Percentiles rank a stretch among this genome's conserved stretches.
phyloP scores from a whole-genome alignment of 768 basidiomycete species.

The Rhodotorula paludigena region DNA sequence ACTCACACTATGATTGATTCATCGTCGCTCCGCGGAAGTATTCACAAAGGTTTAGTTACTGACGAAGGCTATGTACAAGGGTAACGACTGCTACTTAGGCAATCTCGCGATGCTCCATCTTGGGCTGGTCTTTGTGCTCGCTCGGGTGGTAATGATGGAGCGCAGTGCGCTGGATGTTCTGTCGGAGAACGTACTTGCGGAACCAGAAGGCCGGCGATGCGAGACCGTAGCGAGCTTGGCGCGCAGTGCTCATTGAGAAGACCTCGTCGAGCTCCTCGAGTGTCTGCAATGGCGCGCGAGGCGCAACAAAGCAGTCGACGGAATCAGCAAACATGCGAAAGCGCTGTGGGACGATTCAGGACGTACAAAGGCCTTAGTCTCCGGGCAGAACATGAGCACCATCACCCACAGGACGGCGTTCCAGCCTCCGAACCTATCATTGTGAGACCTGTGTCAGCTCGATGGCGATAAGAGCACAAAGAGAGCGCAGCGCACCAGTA shows the following conservation, averaged over 20 bases:
- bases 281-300: too few species aligned
- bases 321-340: too few species aligned
- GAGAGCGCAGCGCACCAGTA: too few species aligned
- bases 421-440: constrained; percentile 55
- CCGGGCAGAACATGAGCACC: constrained; percentile 29
- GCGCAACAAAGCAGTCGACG: too few species aligned
- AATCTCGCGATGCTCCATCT: constrained; percentile 29
- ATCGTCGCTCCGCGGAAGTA: too few species aligned
- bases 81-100: too few species aligned
- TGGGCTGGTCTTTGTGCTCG: constrained; percentile 27
- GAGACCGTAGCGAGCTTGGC: constrained; percentile 20
- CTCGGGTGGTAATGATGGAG: constrained; percentile 17
- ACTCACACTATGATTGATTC: too few species aligned
- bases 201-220: constrained; percentile 14
- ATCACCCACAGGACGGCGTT: constrained; percentile 1
- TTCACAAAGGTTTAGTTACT: too few species aligned
- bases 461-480: too few species aligned
- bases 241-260: constrained; percentile 18
- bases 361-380: constrained; percentile 16
- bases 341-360: too few species aligned
- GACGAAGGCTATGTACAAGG: too few species aligned
- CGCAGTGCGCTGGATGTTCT: constrained; percentile 4
- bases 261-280: constrained; percentile 39
- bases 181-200: constrained; percentile 22
- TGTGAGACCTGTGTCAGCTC: too few species aligned